Evolutionary conservation across 805 yeast genomes (phyloP).

Genomic region (Cyberlindnera mycetangii): DNA sequence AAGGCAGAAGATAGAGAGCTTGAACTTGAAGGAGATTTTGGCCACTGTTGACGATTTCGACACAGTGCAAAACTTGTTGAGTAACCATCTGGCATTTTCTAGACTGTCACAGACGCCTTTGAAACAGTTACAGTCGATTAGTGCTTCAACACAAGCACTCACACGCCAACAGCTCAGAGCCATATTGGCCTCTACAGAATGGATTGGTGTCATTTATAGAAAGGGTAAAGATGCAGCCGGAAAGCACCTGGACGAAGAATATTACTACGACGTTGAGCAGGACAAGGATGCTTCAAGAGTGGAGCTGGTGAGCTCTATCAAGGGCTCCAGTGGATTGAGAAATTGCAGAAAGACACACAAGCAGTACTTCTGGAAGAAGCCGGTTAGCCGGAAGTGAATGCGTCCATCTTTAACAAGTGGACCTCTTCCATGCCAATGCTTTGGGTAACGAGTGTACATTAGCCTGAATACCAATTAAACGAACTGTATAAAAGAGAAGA

Average conservation of each 20-base stretch:
- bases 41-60: slow-evolving; percentile 39
- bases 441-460: slow-evolving; percentile 2
- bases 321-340: slow-evolving; percentile 79
- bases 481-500: not conserved
- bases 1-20: slow-evolving; percentile 29
- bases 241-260: slow-evolving; percentile 88
- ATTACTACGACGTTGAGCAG: slow-evolving; percentile 81
- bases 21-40: slow-evolving; percentile 30
- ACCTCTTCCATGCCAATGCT: no score
- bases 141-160: slow-evolving; percentile 48
- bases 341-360: slow-evolving; percentile 92
- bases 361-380: slow-evolving; percentile 55
- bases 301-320: slow-evolving; percentile 64
- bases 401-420: not conserved
- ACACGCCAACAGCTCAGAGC: slow-evolving; percentile 43
- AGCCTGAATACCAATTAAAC: not conserved
- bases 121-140: slow-evolving; percentile 61
- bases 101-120: slow-evolving; percentile 85
- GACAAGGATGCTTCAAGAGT: slow-evolving; percentile 74
- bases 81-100: slow-evolving; percentile 88
- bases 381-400: slow-evolving; percentile 27
- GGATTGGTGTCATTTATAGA: slow-evolving; percentile 87
- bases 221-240: slow-evolving; percentile 97
- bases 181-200: slow-evolving; percentile 42
- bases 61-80: slow-evolving; percentile 61